Percentiles rank a stretch among this genome's conserved stretches.
phyloP scores from a whole-genome alignment of 306 rosid species.

The Quercus parvula region DNA sequence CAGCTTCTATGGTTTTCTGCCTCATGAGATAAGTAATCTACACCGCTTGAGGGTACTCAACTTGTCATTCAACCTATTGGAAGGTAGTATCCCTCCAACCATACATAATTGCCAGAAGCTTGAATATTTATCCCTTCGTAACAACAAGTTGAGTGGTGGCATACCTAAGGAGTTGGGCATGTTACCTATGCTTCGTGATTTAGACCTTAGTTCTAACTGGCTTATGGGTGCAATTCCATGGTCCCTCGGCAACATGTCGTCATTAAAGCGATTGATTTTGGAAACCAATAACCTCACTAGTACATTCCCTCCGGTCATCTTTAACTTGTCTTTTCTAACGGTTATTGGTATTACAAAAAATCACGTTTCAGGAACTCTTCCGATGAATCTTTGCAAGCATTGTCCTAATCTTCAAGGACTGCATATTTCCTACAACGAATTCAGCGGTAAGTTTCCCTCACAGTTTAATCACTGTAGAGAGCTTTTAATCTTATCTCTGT shows the following conservation, averaged over 20 bases:
- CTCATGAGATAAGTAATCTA: background rate
- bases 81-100: background rate
- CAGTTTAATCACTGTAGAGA: background rate
- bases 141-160: background rate
- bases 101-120: background rate
- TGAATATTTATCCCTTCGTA: rapidly evolving
- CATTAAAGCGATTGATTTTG: background rate
- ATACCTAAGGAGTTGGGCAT: background rate
- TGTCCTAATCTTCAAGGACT: background rate
- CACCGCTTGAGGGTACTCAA: background rate
- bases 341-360: rapidly evolving
- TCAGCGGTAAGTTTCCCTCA: background rate
- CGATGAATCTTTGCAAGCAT: background rate
- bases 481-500: background rate
- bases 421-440: rapidly evolving
- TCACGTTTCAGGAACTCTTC: background rate
- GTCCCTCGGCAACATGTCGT: background rate
- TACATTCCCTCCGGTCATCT: background rate
- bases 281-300: rapidly evolving
- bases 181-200: background rate
- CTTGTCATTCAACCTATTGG: background rate
- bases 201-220: rapidly evolving
- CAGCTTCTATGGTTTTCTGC: background rate
- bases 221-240: background rate
- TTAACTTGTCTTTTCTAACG: background rate